These are phyloP conservation scores for Leccinellum luteum DNA, from an alignment of 768 basidiomycete species.

Conservation along the genomic window DNA sequence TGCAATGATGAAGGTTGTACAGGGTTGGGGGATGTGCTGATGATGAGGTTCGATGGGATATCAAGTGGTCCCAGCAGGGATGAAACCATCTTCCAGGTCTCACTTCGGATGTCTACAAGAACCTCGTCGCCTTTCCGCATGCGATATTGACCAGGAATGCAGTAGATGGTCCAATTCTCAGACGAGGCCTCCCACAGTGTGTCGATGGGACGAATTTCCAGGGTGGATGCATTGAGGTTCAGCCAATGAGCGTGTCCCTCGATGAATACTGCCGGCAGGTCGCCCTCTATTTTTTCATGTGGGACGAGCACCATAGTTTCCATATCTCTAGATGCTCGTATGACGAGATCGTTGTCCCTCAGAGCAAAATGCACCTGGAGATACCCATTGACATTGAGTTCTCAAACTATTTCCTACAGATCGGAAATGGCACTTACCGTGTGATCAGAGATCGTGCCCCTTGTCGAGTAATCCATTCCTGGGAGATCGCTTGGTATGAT, in stretches of 20 bases:
- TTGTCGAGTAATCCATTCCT: constrained; percentile 28
- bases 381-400: not conserved
- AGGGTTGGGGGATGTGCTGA: constrained; percentile 4
- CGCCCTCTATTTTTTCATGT: constrained; percentile 9
- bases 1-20: not conserved
- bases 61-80: constrained; percentile 14
- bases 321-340: constrained; percentile 9
- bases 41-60: constrained; percentile 8
- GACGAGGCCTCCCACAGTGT: constrained; percentile 15
- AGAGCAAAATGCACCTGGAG: constrained; percentile 26
- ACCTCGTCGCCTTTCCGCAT: not conserved
- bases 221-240: constrained; percentile 10
- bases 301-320: constrained; percentile 24
- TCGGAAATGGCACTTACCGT: constrained; percentile 10
- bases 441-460: constrained; percentile 13
- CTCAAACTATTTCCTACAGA: not conserved
- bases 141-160: constrained; percentile 1
- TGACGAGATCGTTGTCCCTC: constrained; percentile 13
- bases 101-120: constrained; percentile 27
- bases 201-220: constrained; percentile 26
- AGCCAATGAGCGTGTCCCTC: constrained; percentile 28
- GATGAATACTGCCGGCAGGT: constrained; percentile 22
- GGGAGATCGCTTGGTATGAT: constrained; percentile 23
- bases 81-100: constrained; percentile 21
- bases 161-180: constrained; percentile 22